Base-by-base conservation (phyloP, 2,329 filamentous ascomycete species). In the Tolypocladium capitatum region DNA sequence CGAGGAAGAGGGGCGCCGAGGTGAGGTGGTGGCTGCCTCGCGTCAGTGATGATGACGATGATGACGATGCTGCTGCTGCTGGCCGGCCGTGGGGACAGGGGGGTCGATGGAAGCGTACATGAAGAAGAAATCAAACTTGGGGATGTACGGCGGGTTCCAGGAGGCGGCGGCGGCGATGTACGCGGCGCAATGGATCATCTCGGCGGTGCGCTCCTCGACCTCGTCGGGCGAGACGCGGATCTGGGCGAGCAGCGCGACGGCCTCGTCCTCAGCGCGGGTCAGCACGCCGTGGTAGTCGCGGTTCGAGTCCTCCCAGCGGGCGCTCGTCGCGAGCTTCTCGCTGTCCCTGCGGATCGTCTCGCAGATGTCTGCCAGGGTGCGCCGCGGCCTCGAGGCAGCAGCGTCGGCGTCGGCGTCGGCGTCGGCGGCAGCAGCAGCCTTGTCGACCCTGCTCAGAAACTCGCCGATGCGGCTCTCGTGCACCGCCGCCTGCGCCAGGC, bases 71-170 rank as follows among this genome's bases (percentile, higher is more conserved):
- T 14, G 33, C 20, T 7, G 18, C 36, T 28, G 38, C 21, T 28
- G 36, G 28, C 10, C 28, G 28, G 2, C 5, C 3, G 20, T 10
- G 2, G 5, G 20, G 21, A 30, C 14, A 31, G 20, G 16, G 20
- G 16, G 14, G 11, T 6, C 11, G 30, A 14, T 9, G 18, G 21
- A 5, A 5, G 24, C 73, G 63, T 55, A 73, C 75, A 78, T 75
- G 48, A 80, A 54, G 69, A 83, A 92, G 63, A 96, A 96, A 61
- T 95, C 90, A 60, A 87, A 80, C 60, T 84, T 89, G 45, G 83
- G 70, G 21, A 72, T 63, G 60, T 89, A 84, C 1, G 72, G 70
- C 0, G 78, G 77, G 30, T 76, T 70, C 55, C 86, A 76, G 0
- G 86, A 78, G 1, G 82, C 76, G 1, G 68, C 63, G 0, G 71